A percentile compares a stretch with the other conserved stretches of the same genome.
Evolutionary conservation across 176 grass and related monocot species (phyloP).

Genomic region (Carex scoparia): DNA sequence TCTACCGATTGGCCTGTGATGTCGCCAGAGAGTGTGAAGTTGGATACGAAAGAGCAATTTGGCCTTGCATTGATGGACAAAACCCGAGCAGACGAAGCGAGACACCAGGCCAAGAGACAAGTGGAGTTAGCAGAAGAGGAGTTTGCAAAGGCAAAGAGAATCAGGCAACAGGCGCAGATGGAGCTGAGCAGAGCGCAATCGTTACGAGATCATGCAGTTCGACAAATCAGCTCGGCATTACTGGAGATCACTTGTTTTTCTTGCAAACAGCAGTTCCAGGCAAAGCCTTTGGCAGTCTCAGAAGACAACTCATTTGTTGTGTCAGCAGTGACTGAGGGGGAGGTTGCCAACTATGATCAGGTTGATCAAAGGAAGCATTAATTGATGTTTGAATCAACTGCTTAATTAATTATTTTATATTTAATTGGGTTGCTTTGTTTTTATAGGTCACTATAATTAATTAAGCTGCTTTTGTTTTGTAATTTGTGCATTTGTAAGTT

Average conservation of each 20-base stretch:
- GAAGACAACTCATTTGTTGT: slow-evolving; percentile 23
- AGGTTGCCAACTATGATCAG: slow-evolving; percentile 20
- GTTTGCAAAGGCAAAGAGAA: slow-evolving; percentile 55
- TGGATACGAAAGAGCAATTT: slow-evolving; percentile 12
- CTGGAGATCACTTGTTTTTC: slow-evolving; percentile 77
- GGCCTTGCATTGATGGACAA: slow-evolving; percentile 48
- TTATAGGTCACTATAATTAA: slow-evolving; percentile 1
- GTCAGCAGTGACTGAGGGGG: slow-evolving; percentile 22
- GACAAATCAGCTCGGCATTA: slow-evolving; percentile 37
- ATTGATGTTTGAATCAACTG: slow-evolving; percentile 7
- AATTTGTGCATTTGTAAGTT: slow-evolving; percentile 24
- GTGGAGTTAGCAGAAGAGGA: slow-evolving; percentile 58
- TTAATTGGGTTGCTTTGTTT: background rate
- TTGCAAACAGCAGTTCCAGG: slow-evolving; percentile 50
- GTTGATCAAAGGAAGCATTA: slow-evolving; percentile 17
- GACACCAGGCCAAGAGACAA: slow-evolving; percentile 46
- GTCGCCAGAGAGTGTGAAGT: background rate
- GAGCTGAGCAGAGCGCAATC: slow-evolving; percentile 67
- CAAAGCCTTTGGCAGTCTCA: slow-evolving; percentile 24
- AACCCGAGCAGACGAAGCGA: slow-evolving; percentile 40
- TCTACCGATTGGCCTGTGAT: background rate
- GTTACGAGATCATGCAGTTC: slow-evolving; percentile 53
- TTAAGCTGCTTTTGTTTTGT: background rate
- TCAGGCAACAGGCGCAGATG: slow-evolving; percentile 53
- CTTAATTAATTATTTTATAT: background rate